A percentile compares a stretch with the other conserved stretches of the same genome.
Evolutionary conservation across 306 rosid species (phyloP).

Genomic region (Nissolia schottii): DNA sequence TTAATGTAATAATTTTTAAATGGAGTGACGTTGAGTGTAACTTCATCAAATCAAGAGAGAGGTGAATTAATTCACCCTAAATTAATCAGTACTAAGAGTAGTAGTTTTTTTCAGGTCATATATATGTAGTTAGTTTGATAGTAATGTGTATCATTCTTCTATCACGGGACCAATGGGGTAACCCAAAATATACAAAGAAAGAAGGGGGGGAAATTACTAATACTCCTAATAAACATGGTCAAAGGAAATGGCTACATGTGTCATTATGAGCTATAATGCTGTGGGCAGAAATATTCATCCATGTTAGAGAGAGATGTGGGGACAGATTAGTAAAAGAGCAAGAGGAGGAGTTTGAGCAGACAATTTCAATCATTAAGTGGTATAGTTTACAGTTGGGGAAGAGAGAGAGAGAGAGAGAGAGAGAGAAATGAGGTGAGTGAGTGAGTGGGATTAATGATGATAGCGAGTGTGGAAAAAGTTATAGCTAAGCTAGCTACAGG

Average conservation of each 20-base stretch:
- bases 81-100: background rate
- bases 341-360: background rate
- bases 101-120: background rate
- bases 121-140: no score
- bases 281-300: background rate
- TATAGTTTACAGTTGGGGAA: conserved; percentile 14
- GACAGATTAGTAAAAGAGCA: conserved; percentile 5
- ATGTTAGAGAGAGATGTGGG: conserved; percentile 1
- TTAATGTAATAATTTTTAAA: no score
- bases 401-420: no score
- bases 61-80: no score
- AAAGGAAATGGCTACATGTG: conserved; percentile 17
- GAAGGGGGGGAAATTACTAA: no score
- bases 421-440: no score
- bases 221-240: conserved; percentile 1
- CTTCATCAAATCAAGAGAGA: background rate
- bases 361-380: conserved; percentile 10
- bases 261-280: conserved; percentile 27
- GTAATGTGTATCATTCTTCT: no score
- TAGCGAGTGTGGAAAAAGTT: conserved; percentile 24
- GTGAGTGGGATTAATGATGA: conserved; percentile 48
- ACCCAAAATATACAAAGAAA: background rate
- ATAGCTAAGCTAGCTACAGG: no score
- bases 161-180: background rate
- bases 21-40: no score